Base-by-base conservation (phyloP, 768 basidiomycete genomes). In the Phanerodontia chrysosporium region DNA sequence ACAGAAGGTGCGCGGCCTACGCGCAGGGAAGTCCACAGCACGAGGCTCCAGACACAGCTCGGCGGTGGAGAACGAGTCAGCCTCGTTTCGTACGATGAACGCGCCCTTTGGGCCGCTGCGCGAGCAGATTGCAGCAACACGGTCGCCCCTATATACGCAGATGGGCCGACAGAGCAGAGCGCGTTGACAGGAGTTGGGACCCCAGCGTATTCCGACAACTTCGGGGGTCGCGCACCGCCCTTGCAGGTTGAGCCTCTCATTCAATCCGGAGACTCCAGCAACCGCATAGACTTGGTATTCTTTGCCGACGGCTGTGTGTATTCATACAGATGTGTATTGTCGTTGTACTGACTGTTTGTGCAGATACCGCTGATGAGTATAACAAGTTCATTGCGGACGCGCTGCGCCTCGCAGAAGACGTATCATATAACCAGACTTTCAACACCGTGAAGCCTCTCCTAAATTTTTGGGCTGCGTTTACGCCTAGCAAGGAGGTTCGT, bases 381-480 rank as follows among this genome's bases (percentile, higher is more conserved):
- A 75, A 70, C 9, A 89, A 85, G 64, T 91, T 92, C 64, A 58
- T 90, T 45, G 69, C 76, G 36, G 90, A 92, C 63, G 87, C 88
- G 2, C 69, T 70, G 52, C 78, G 85, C 28, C 81, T 92, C 10
- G 90, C 87, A 0, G 67, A 79, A 46, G 90, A 89, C 66, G 76
- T 92, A 32, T 84, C 89, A 1, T 72, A 78, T 28, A 90, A 90
- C 65, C 85, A 89, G 62, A 90, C 90, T 0, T 91, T 90, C 69
- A 78, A 85, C 61, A 85, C 87, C 0, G 89, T 92, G 21, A 82
- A 81, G 64, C 88, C 89, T 2, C 73, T 91, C 48, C 72, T 92
- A 62, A 92, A 91, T 67, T 89, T 91, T 63, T 92, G 88, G 87
- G 89, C 86, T 5, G 87, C 86, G 0, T 91, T 89, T 63, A 76